Percentiles rank a stretch among this genome's conserved stretches.
Evolutionary conservation across 2,329 filamentous ascomycete species (phyloP).

Genomic region (Trichophyton rubrum): DNA sequence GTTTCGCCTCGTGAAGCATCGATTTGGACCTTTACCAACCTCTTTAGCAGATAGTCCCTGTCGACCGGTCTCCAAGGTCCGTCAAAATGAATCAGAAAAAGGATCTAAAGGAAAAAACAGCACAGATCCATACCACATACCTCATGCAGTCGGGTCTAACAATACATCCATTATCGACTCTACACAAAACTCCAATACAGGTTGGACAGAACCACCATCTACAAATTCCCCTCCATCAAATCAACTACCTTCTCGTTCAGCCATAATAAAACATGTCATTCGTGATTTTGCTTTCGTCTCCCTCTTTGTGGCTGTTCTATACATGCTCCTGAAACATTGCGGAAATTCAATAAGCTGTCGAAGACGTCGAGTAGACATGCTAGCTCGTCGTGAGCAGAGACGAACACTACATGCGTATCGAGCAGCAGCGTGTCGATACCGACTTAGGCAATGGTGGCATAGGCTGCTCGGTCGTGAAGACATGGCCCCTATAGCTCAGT

Average conservation of each 20-base stretch:
- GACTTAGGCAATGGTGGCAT: slow-evolving; percentile 41
- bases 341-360: slow-evolving; percentile 32
- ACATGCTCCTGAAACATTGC: slow-evolving; percentile 31
- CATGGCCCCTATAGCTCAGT: slow-evolving; percentile 9
- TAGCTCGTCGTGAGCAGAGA: slow-evolving; percentile 43
- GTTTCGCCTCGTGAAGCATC: slow-evolving; percentile 18
- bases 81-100: neutral
- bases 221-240: neutral
- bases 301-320: slow-evolving; percentile 28
- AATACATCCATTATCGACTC: neutral
- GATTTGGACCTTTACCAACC: slow-evolving; percentile 17
- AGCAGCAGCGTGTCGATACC: slow-evolving; percentile 40
- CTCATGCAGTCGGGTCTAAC: neutral
- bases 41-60: slow-evolving; percentile 13
- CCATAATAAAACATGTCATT: slow-evolving; percentile 12
- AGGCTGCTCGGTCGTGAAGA: slow-evolving; percentile 31
- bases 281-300: slow-evolving; percentile 32
- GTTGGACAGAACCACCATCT: neutral
- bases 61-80: neutral
- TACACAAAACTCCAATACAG: neutral
- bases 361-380: slow-evolving; percentile 40
- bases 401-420: slow-evolving; percentile 41
- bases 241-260: neutral
- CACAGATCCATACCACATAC: neutral
- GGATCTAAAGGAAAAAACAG: neutral